Conservation (phyloP, 768 basidiomycete species). For the Suillus weaverae region DNA sequence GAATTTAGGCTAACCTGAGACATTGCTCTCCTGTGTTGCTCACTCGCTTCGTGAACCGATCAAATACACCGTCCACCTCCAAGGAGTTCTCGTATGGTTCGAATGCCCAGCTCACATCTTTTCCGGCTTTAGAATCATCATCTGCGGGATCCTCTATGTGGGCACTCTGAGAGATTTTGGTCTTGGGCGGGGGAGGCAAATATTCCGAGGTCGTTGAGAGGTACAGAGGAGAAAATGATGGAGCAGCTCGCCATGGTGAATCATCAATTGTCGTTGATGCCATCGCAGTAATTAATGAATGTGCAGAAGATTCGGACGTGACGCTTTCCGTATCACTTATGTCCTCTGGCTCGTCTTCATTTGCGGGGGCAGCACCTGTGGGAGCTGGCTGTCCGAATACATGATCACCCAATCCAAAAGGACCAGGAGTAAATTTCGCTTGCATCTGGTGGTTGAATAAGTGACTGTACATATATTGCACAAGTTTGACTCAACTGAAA, state of each 20-base stretch:
- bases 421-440: slow-evolving; percentile 28
- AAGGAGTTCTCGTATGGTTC: slow-evolving; percentile 84
- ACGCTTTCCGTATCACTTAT: slow-evolving; percentile 39
- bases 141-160: slow-evolving; percentile 44
- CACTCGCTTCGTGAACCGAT: slow-evolving; percentile 76
- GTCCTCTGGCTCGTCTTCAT: slow-evolving; percentile 26
- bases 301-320: slow-evolving; percentile 39
- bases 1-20: slow-evolving; percentile 56
- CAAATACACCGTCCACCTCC: slow-evolving; percentile 82
- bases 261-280: slow-evolving; percentile 53
- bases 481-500: slow-evolving; percentile 50
- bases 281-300: slow-evolving; percentile 57
- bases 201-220: slow-evolving; percentile 77
- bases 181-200: slow-evolving; percentile 55
- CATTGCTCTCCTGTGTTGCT: slow-evolving; percentile 78
- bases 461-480: slow-evolving; percentile 5
- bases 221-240: slow-evolving; percentile 67
- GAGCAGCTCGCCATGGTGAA: slow-evolving; percentile 67
- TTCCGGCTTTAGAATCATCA: slow-evolving; percentile 41
- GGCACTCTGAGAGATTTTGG: slow-evolving; percentile 41
- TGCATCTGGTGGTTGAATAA: slow-evolving; percentile 22
- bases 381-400: slow-evolving; percentile 51
- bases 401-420: slow-evolving; percentile 63
- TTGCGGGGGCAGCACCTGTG: slow-evolving; percentile 12
- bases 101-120: slow-evolving; percentile 56